A percentile compares a stretch with the other conserved stretches of the same genome.
These are phyloP conservation scores for Naganishia onofrii DNA, from an alignment of 768 basidiomycete species.

Conservation along the genomic window DNA sequence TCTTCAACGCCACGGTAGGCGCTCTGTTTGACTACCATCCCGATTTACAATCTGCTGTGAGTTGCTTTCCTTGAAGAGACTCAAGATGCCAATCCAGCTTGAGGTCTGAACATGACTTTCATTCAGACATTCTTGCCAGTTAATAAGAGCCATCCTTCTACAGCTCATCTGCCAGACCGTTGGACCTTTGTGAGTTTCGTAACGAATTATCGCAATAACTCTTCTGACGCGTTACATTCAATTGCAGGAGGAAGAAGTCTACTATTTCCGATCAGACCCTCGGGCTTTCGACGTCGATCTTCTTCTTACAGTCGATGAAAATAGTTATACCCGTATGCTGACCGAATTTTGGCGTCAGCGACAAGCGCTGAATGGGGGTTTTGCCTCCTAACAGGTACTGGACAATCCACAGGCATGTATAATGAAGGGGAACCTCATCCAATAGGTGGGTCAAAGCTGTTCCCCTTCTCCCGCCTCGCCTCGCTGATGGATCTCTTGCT, in stretches of 20 bases:
- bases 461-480: neutral
- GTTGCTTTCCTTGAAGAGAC: constrained; percentile 36
- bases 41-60: constrained; percentile 63
- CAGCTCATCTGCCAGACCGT: constrained; percentile 54
- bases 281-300: constrained; percentile 63
- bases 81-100: no score
- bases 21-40: constrained; percentile 74
- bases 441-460: constrained; percentile 58
- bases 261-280: constrained; percentile 72
- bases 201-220: neutral
- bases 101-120: neutral
- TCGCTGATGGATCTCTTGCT: constrained; percentile 42
- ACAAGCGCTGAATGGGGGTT: constrained; percentile 27
- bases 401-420: constrained; percentile 55
- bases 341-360: neutral
- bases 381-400: constrained; percentile 49
- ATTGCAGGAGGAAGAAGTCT: constrained; percentile 54
- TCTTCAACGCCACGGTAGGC: constrained; percentile 63
- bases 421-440: constrained; percentile 75
- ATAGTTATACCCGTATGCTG: constrained; percentile 60
- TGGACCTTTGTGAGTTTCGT: constrained; percentile 49
- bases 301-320: constrained; percentile 65
- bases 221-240: neutral
- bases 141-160: constrained; percentile 64
- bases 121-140: constrained; percentile 59